Evolutionary conservation across 371 early-diverging fungal genomes (phyloP), one percentile per base, ranked within the genome.

Genomic region (Rhizopus microsporus): DNA sequence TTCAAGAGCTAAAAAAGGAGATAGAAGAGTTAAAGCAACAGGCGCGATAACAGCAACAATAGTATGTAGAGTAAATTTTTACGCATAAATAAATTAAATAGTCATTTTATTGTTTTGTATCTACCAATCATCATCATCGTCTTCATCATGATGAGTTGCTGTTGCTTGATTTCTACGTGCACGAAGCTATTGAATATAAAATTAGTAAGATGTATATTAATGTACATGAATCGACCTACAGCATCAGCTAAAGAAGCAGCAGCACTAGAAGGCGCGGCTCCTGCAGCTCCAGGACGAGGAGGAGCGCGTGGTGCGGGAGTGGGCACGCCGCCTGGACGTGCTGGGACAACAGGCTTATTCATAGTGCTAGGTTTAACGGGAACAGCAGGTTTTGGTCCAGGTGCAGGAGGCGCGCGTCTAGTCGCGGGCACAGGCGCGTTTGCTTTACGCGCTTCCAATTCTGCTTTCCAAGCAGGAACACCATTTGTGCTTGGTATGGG

Each of bases 391-490:
- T 79, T 80, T 10, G 81, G 74, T 7, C 71, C 72, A 6, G 77
- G 69, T 8, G 77, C 74, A 37, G 83, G 81, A 35, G 80, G 79
- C 10, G 70, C 54, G 42, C 75, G 65, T 53, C 78, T 72, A 7
- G 74, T 71, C 23, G 80, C 81, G 38, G 84, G 80, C 5, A 72
- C 74, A 50, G 81, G 81, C 6, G 54, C 63, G 16, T 62, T 65
- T 30, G 77, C 75, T 43, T 78, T 75, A 58, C 78, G 69, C 7
- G 83, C 83, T 54, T 75, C 83, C 23, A 83, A 55, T 44, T 81
- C 80, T 10, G 72, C 71, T 49, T 79, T 80, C 83, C 83, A 83
- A 35, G 74, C 69, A 46, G 81, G 83, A 15, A 80, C 72, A 37
- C 69, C 65, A 44, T 65, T 62, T 9, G 64, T 16, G 0, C 9